Conservation (phyloP, 2,329 filamentous ascomycete species). For the Ophiostoma sp. region DNA sequence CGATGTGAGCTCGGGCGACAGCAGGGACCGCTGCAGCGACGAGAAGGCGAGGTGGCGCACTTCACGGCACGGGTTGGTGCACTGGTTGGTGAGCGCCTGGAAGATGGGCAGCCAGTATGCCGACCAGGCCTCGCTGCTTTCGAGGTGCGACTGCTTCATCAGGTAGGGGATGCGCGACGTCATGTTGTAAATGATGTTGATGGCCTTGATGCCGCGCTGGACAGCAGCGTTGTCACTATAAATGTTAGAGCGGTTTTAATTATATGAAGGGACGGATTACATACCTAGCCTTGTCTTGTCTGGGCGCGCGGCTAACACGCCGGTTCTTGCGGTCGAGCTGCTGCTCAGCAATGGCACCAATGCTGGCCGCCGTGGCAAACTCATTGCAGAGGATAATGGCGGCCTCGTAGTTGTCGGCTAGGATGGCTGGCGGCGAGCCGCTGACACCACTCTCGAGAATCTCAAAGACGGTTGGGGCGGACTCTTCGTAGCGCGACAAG, state of each 20-base stretch:
- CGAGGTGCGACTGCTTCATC: constrained; percentile 90
- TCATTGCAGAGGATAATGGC: constrained; percentile 82
- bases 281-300: constrained; percentile 58
- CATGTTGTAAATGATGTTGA: constrained; percentile 78
- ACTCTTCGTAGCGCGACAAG: constrained; percentile 67
- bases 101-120: constrained; percentile 98
- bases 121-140: constrained; percentile 89
- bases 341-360: constrained; percentile 70
- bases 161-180: constrained; percentile 79
- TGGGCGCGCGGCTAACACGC: constrained; percentile 43
- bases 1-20: constrained; percentile 82
- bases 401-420: constrained; percentile 93
- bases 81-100: constrained; percentile 82
- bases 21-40: constrained; percentile 78
- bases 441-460: constrained; percentile 78
- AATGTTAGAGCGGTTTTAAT: too few relatives aligned
- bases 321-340: constrained; percentile 55
- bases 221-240: constrained; percentile 74
- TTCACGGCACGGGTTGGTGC: constrained; percentile 90
- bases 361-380: constrained; percentile 79
- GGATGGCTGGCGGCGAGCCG: constrained; percentile 77
- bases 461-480: constrained; percentile 77
- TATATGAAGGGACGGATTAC: constrained; percentile 30
- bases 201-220: constrained; percentile 74
- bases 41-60: constrained; percentile 87